Evolutionary conservation across 2,329 filamentous ascomycete species (phyloP).

Genomic region (Phaeomoniella chlamydospora): DNA sequence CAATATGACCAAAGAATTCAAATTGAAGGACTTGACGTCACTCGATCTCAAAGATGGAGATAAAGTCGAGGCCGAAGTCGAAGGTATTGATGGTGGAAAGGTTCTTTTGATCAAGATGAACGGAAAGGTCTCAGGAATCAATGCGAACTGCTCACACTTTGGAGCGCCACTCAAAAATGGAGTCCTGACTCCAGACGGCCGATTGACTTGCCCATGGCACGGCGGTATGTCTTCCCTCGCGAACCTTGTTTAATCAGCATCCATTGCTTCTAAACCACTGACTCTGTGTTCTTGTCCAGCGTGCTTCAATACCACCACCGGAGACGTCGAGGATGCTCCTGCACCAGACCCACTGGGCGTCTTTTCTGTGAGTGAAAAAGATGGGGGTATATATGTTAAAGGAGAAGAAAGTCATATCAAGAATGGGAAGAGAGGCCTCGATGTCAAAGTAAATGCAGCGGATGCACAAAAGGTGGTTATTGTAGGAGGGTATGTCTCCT

Average conservation of each 20-base stretch:
- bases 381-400: slow-evolving; percentile 71
- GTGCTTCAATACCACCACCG: slow-evolving; percentile 79
- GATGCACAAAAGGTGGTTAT: slow-evolving; percentile 59
- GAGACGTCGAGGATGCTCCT: slow-evolving; percentile 90
- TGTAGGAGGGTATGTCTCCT: slow-evolving; percentile 49
- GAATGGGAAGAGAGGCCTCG: slow-evolving; percentile 56
- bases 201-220: slow-evolving; percentile 91
- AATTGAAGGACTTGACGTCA: slow-evolving; percentile 60
- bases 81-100: slow-evolving; percentile 75
- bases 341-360: slow-evolving; percentile 73
- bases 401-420: slow-evolving; percentile 71
- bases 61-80: slow-evolving; percentile 80
- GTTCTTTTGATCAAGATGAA: slow-evolving; percentile 71
- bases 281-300: slow-evolving; percentile 50
- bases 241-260: slow-evolving; percentile 5
- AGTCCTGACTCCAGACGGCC: slow-evolving; percentile 65
- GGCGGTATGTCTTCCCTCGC: slow-evolving; percentile 46
- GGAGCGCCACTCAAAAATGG: slow-evolving; percentile 81
- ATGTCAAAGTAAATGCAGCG: slow-evolving; percentile 52
- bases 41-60: slow-evolving; percentile 64
- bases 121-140: slow-evolving; percentile 64
- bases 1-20: slow-evolving; percentile 22
- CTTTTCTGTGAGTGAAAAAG: slow-evolving; percentile 67
- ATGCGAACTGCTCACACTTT: slow-evolving; percentile 78
- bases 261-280: too few species aligned